Evolutionary conservation across 192 early-diverging fungal genomes (phyloP).

Genomic region (Backusella tarrabulga): DNA sequence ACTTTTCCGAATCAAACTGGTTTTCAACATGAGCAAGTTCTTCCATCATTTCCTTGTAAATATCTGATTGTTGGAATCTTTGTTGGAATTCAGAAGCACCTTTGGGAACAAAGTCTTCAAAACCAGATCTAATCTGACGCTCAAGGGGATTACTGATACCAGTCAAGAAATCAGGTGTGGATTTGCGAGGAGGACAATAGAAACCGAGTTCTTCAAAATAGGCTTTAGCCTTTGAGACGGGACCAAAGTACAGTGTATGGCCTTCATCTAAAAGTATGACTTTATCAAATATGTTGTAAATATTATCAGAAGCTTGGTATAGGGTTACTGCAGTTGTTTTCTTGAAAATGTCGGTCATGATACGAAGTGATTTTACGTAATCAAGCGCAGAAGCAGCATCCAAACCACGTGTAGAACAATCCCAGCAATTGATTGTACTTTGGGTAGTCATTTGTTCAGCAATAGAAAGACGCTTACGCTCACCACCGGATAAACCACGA

Average conservation of each 20-base stretch:
- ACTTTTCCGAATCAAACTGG: conserved; percentile 21
- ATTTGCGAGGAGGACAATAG: conserved; percentile 62
- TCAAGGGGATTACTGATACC: conserved; percentile 65
- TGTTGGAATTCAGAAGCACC: conserved; percentile 64
- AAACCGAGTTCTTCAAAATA: conserved; percentile 68
- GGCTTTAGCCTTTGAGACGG: conserved; percentile 48
- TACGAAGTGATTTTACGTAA: conserved; percentile 70
- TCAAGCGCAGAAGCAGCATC: conserved; percentile 87
- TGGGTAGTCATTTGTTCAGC: conserved; percentile 72
- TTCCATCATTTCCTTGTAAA: conserved; percentile 35
- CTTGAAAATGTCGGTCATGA: conserved; percentile 66
- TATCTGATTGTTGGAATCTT: conserved; percentile 43
- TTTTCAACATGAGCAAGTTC: conserved; percentile 46
- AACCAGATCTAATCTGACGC: conserved; percentile 49
- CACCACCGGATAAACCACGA: conserved; percentile 75
- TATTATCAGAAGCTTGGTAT: conserved; percentile 74
- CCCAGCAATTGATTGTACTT: conserved; percentile 60
- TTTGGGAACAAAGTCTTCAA: conserved; percentile 53
- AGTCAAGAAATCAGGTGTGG: conserved; percentile 70
- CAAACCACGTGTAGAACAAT: conserved; percentile 68
- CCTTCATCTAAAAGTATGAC: conserved; percentile 66
- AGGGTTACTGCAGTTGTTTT: conserved; percentile 57
- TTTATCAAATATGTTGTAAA: conserved; percentile 72
- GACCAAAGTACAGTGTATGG: conserved; percentile 69
- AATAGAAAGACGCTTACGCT: conserved; percentile 76